Evolutionary conservation across 2,329 filamentous ascomycete genomes (phyloP).

Genomic region (Cryphonectria japonica): DNA sequence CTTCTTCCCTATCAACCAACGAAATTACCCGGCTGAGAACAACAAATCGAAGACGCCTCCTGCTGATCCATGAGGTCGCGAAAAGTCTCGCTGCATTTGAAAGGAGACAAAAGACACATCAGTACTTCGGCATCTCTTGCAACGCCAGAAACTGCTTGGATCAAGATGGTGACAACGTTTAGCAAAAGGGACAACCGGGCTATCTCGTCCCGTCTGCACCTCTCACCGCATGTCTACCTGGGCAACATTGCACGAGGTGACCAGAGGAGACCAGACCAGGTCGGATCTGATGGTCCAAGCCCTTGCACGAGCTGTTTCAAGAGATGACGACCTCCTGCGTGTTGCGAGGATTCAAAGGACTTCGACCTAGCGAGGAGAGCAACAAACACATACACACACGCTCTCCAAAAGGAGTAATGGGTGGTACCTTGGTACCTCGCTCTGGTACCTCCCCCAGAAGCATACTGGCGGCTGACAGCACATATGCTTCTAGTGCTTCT

Average conservation of each 20-base stretch:
- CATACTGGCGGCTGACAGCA: neutral
- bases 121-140: neutral
- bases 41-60: neutral
- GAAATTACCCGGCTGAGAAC: neutral
- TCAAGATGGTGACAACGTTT: neutral
- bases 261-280: neutral
- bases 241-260: neutral
- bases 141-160: neutral
- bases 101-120: neutral
- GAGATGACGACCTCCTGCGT: neutral
- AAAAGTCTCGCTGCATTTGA: neutral
- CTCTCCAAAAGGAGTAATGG: neutral
- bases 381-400: neutral
- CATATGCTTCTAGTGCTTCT: constrained; percentile 1
- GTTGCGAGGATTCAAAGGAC: neutral
- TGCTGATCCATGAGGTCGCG: neutral
- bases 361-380: neutral
- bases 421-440: neutral
- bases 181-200: neutral
- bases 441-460: neutral
- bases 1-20: neutral
- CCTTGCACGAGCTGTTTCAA: neutral
- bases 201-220: neutral
- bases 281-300: neutral
- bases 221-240: neutral